Percentiles rank a stretch among this genome's conserved stretches.
Conservation (phyloP, 108 stramenopile species). For the Cyclotella baltica region DNA sequence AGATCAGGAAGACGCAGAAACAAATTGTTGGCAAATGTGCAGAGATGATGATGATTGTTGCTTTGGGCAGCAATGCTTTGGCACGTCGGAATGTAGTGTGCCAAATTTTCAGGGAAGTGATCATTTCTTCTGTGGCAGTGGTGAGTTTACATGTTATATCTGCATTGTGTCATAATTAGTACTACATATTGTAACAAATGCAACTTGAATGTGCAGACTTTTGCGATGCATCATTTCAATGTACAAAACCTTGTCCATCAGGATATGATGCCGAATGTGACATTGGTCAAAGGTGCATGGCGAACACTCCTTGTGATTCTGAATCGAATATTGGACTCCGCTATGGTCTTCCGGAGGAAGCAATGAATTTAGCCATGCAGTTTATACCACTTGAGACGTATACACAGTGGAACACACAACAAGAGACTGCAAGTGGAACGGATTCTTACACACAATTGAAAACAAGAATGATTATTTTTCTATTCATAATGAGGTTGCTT, state of each 20-base stretch:
- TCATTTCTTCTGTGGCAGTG: conserved; percentile 50
- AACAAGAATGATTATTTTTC: neutral
- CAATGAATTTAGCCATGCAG: conserved; percentile 16
- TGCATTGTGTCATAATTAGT: too few species aligned
- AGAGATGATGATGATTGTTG: conserved; percentile 48
- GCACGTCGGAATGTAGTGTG: conserved; percentile 12
- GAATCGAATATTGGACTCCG: neutral
- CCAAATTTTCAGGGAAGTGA: conserved; percentile 33
- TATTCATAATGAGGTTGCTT: neutral
- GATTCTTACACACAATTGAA: neutral
- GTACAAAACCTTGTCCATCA: conserved; percentile 63
- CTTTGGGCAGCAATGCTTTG: conserved; percentile 40
- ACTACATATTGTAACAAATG: too few species aligned
- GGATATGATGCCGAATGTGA: conserved; percentile 17
- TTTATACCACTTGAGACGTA: too few species aligned
- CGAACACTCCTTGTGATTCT: conserved; percentile 23
- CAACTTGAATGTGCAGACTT: conserved; percentile 21
- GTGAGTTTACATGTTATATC: too few species aligned
- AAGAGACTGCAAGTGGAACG: neutral
- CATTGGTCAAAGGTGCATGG: conserved; percentile 6
- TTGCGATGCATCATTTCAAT: conserved; percentile 44
- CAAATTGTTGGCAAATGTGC: conserved; percentile 53
- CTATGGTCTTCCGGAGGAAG: neutral
- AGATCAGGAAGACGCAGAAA: conserved; percentile 18
- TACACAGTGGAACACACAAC: too few species aligned